Evolutionary conservation across 2,329 filamentous ascomycete species (phyloP), one percentile per base, ranked within the genome.

Genomic region (Epichloe uncinata): DNA sequence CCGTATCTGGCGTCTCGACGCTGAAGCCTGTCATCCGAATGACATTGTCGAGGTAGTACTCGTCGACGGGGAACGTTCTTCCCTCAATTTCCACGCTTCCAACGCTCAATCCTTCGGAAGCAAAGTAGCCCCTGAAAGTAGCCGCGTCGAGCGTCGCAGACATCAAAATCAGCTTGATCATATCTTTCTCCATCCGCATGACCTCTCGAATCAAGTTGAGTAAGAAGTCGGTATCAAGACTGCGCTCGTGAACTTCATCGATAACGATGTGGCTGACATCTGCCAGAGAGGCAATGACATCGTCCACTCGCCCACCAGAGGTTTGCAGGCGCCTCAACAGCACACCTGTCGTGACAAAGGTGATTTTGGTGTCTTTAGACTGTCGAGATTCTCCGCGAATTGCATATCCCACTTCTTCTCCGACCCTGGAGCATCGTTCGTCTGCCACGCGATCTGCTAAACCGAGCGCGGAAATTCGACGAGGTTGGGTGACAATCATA

Each of bases 161-260:
- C 93, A 98, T 98, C 36, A 98, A 73, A 12, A 98, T 82, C 40
- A 97, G 77, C 65, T 91, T 95, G 37, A 97, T 71, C 37, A 95
- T 75, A 54, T 94, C 86, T 58, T 81, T 83, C 45, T 86, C 78
- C 56, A 75, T 73, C 51, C 76, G 78, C 55, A 96, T 67, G 6
- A 95, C 87, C 62, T 95, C 86, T 50, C 88, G 81, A 35, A 98
- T 72, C 47, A 98, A 76, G 42, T 90, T 89, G 48, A 98, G 75
- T 9, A 97, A 72, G 61, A 98, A 96, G 63, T 98, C 91, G 0
- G 90, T 96, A 61, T 97, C 93, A 9, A 98, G 72, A 67, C 87
- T 95, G 49, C 91, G 81, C 66, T 98, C 91, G 69, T 98, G 91
- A 3, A 97, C 91, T 66, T 98, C 91, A 63, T 98, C 91, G 42